A percentile compares a stretch with the other conserved stretches of the same genome.
Conservation (phyloP, 805 yeast species). For the Yamadazyma sp. region DNA sequence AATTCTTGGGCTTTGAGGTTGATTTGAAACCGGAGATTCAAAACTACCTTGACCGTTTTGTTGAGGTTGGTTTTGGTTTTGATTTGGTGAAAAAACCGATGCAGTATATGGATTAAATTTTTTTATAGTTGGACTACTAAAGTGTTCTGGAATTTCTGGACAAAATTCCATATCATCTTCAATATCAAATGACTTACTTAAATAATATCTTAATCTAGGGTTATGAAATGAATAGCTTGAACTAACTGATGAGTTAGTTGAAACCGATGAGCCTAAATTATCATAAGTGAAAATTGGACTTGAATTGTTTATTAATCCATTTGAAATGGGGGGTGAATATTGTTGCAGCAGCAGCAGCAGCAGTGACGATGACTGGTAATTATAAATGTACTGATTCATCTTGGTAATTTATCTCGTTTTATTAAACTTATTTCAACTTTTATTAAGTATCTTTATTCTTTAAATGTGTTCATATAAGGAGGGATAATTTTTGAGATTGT, state of each 20-base stretch:
- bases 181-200: constrained; percentile 57
- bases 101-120: constrained; percentile 71
- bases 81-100: constrained; percentile 52
- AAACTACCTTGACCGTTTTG: constrained; percentile 1
- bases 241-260: constrained; percentile 14
- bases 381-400: constrained; percentile 32
- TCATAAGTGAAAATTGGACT: constrained; percentile 30
- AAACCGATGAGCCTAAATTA: constrained; percentile 10
- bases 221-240: constrained; percentile 40
- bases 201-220: constrained; percentile 53
- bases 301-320: constrained; percentile 14
- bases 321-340: constrained; percentile 15
- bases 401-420: constrained; percentile 1
- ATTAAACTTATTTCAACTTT: too few species aligned
- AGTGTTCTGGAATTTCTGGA: constrained; percentile 50
- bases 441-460: too few species aligned
- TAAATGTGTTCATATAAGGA: too few species aligned
- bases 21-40: constrained; percentile 10
- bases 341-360: constrained; percentile 16
- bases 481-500: too few species aligned
- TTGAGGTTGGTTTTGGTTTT: constrained; percentile 3
- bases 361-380: constrained; percentile 25
- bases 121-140: constrained; percentile 33
- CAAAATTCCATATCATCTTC: constrained; percentile 67
- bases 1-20: constrained; percentile 38